Evolutionary conservation across 2,329 filamentous ascomycete genomes (phyloP).

Genomic region (Macrophomina pseudophaseolina): DNA sequence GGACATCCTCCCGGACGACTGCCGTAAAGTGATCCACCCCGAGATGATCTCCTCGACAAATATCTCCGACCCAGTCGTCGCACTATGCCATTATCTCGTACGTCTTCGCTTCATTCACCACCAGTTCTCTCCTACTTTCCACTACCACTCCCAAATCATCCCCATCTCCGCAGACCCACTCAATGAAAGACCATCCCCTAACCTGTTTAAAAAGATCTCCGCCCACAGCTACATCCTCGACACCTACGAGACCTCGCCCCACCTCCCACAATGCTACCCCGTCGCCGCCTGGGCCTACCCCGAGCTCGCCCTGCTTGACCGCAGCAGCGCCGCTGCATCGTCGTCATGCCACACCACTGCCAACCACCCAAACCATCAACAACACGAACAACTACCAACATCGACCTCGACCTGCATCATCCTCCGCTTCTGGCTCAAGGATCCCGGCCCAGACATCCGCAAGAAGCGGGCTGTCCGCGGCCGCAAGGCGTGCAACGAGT

Average conservation of each 20-base stretch:
- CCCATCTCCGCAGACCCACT: not conserved
- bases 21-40: not conserved
- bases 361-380: too few relatives aligned
- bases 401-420: not conserved
- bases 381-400: too few relatives aligned
- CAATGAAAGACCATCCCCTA: not conserved
- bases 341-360: too few relatives aligned
- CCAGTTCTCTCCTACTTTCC: not conserved
- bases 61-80: not conserved
- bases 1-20: not conserved
- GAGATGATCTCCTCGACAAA: not conserved
- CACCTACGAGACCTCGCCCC: not conserved
- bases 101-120: not conserved
- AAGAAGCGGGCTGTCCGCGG: too few relatives aligned
- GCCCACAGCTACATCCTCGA: not conserved
- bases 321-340: not conserved
- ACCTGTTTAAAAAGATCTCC: not conserved
- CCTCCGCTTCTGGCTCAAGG: not conserved
- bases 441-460: not conserved
- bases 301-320: not conserved
- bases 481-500: not conserved
- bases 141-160: not conserved
- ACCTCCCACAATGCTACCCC: not conserved
- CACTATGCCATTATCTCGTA: conserved; percentile 16
- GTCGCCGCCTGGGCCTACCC: conserved; percentile 7